Evolutionary conservation across 352 stramenopile species (phyloP).

Genomic region (Elongisporangium prolatum): DNA sequence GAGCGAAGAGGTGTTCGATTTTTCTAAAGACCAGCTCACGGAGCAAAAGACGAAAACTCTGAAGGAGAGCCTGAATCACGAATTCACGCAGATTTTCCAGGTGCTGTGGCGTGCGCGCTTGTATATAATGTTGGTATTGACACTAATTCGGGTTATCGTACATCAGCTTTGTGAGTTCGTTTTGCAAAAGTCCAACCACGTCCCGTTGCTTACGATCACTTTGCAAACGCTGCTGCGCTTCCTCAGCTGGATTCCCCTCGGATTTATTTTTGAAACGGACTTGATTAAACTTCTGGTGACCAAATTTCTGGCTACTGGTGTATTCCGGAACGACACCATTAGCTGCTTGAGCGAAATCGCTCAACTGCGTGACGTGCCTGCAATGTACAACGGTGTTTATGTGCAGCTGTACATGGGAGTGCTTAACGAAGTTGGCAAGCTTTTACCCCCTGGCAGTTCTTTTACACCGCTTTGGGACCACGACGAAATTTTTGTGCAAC

Average conservation of each 20-base stretch:
- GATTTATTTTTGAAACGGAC: constrained; percentile 98
- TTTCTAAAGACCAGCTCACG: constrained; percentile 97
- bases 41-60: constrained; percentile 97
- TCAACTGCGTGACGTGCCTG: constrained; percentile 88
- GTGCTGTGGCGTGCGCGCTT: constrained; percentile 5
- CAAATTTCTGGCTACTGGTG: constrained; percentile 93
- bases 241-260: constrained; percentile 97
- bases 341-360: constrained; percentile 98
- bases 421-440: constrained; percentile 88
- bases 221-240: constrained; percentile 97
- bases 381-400: constrained; percentile 94
- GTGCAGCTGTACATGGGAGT: constrained; percentile 94
- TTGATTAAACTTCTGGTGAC: constrained; percentile 94
- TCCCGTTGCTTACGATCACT: constrained; percentile 93
- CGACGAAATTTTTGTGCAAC: constrained; percentile 96
- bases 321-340: constrained; percentile 97
- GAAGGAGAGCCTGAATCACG: constrained; percentile 97
- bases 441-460: constrained; percentile 88
- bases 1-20: constrained; percentile 99
- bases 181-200: constrained; percentile 91
- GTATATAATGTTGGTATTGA: background rate
- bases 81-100: constrained; percentile 98
- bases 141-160: constrained; percentile 5
- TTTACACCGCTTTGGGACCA: constrained; percentile 93
- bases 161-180: constrained; percentile 97